Evolutionary conservation across 208 protist species (phyloP), one percentile per base, ranked within the genome.

Genomic region (Vickermania ingenoplastis): DNA sequence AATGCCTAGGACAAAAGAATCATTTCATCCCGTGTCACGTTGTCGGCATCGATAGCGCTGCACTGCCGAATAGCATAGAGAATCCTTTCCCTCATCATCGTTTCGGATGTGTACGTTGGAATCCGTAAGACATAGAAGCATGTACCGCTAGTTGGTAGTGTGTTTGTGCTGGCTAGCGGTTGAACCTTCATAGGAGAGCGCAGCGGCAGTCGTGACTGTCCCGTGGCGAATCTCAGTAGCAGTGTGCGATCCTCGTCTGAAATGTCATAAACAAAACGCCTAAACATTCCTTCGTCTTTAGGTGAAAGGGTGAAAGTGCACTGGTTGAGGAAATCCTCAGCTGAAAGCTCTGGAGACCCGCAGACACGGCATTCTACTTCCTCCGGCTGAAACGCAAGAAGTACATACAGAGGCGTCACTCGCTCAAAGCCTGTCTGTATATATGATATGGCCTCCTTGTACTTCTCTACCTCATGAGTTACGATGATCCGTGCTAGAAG

Each of bases 121-220:
- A 98, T 45, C 4, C 89, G 80, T 22, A 98, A 75, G 1, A 81
- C 92, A 59, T 97, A 98, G 71, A 98, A 98, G 71, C 96, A 98
- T 21, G 96, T 98, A 60, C 85, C 83, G 54, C 88, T 91, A 0
- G 89, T 89, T 24, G 95, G 93, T 26, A 98, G 71, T 23, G 84
- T 81, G 51, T 97, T 76, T 48, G 70, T 83, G 27, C 54, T 67
- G 14, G 76, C 76, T 60, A 69, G 77, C 49, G 77, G 74, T 53
- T 90, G 81, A 51, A 97, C 86, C 63, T 95, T 95, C 30, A 97
- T 95, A 28, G 68, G 65, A 0, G 81, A 75, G 59, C 83, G 87
- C 13, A 95, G 65, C 36, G 89, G 89, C 11, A 96, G 71, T 2
- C 89, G 73, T 13, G 80, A 87, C 74, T 94, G 89, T 3, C 89